phyloP scores from a whole-genome alignment of 495 filamentous ascomycete genomes.

The Aspergillus conjunctus region DNA sequence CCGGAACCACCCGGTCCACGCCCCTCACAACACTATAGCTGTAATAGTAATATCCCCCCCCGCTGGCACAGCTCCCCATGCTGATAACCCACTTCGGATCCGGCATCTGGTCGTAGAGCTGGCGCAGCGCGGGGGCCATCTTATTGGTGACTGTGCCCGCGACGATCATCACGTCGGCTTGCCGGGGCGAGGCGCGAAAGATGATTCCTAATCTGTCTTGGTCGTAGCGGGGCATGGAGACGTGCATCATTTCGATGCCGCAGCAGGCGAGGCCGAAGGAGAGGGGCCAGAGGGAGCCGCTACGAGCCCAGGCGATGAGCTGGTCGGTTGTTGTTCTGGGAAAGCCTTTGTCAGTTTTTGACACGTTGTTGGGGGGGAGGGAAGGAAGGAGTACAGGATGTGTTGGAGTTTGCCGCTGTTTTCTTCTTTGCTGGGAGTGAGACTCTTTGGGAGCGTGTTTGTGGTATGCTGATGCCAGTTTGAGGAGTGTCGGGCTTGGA shows the following conservation, averaged over 20 bases:
- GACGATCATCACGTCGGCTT: slow-evolving; percentile 98
- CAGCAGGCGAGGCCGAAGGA: slow-evolving; percentile 97
- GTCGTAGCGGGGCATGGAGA: slow-evolving; percentile 93
- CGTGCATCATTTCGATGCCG: slow-evolving; percentile 98
- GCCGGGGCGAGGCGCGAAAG: slow-evolving; percentile 91
- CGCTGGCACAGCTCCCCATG: slow-evolving; percentile 95
- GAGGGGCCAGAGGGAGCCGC: slow-evolving; percentile 95
- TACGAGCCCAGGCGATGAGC: slow-evolving; percentile 69
- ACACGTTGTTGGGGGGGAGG: background rate
- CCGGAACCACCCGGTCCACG: slow-evolving; percentile 91
- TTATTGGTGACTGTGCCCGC: slow-evolving; percentile 96
- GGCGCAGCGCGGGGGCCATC: slow-evolving; percentile 92
- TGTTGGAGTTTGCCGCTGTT: slow-evolving; percentile 4
- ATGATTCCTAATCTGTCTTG: slow-evolving; percentile 96
- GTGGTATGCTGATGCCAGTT: background rate
- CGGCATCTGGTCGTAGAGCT: slow-evolving; percentile 98
- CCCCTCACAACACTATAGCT: slow-evolving; percentile 89
- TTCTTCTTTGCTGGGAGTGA: background rate
- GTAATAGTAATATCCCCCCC: slow-evolving; percentile 97
- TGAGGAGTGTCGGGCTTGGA: background rate
- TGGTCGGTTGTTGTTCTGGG: background rate
- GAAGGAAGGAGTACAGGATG: background rate
- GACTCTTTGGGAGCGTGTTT: background rate
- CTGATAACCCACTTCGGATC: slow-evolving; percentile 93
- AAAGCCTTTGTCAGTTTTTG: background rate